A percentile compares a stretch with the other conserved stretches of the same genome.
Conservation (phyloP, 306 rosid genomes). For the Cicer cuneatum region DNA sequence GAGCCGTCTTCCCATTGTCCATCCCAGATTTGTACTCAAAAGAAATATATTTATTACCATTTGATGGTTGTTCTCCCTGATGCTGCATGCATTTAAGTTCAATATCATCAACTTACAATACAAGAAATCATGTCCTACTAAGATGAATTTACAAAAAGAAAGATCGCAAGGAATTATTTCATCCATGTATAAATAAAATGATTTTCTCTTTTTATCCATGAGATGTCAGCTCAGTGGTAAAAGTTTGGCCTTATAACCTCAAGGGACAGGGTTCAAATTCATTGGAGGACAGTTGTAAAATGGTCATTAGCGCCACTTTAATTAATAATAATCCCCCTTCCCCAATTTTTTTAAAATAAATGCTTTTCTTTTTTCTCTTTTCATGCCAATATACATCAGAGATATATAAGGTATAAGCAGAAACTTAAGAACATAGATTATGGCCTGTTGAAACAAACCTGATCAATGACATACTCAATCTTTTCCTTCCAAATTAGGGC, state of each 20-base stretch:
- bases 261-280: too few relatives aligned
- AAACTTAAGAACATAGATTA: conserved; percentile 32
- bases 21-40: conserved; percentile 98
- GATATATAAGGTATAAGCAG: conserved; percentile 26
- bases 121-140: conserved; percentile 34
- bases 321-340: too few relatives aligned
- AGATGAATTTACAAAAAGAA: conserved; percentile 31
- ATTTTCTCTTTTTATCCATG: too few relatives aligned
- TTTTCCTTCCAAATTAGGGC: conserved; percentile 94
- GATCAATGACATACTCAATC: conserved; percentile 90
- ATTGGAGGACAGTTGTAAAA: too few relatives aligned
- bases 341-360: too few relatives aligned
- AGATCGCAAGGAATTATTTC: conserved; percentile 25
- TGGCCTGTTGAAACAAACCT: conserved; percentile 57
- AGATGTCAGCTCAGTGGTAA: too few relatives aligned
- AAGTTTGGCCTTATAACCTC: too few relatives aligned
- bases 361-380: neutral
- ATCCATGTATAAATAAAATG: conserved; percentile 29
- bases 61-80: conserved; percentile 87
- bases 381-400: conserved; percentile 31
- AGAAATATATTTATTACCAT: conserved; percentile 91
- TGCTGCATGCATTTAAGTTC: conserved; percentile 67
- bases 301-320: too few relatives aligned
- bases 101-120: conserved; percentile 39
- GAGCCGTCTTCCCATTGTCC: conserved; percentile 95